Evolutionary conservation across 2,329 filamentous ascomycete species (phyloP).

Genomic region (Botrytis cinerea): DNA sequence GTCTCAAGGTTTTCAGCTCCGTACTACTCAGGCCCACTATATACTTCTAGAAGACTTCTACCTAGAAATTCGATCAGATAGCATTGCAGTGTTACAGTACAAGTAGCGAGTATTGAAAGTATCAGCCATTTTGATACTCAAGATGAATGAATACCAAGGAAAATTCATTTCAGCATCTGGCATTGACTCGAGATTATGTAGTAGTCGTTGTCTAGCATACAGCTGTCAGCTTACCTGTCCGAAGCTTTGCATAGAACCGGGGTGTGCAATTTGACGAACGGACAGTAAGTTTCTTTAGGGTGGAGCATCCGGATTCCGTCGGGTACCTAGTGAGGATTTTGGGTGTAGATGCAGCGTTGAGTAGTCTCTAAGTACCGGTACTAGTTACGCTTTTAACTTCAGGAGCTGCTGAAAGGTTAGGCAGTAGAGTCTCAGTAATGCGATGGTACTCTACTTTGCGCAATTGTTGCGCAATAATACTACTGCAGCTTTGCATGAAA

Average conservation of each 20-base stretch:
- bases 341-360: not conserved
- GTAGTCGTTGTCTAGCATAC: not conserved
- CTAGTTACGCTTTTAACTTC: not conserved
- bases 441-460: not conserved
- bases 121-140: not conserved
- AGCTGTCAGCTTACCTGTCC: not conserved
- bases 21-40: not conserved
- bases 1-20: not conserved
- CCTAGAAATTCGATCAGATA: not conserved
- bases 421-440: not conserved
- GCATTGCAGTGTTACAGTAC: not conserved
- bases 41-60: not conserved
- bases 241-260: not conserved
- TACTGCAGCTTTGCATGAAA: not conserved
- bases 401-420: not conserved
- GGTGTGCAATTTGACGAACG: not conserved
- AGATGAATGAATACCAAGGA: not conserved
- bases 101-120: not conserved
- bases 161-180: not conserved
- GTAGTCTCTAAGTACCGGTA: not conserved
- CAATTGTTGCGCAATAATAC: not conserved
- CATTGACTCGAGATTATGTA: not conserved
- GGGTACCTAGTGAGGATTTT: not conserved
- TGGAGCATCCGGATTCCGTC: not conserved
- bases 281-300: not conserved